Base-by-base conservation (phyloP, 2,329 filamentous ascomycete genomes). In the Monosporascus sp. region DNA sequence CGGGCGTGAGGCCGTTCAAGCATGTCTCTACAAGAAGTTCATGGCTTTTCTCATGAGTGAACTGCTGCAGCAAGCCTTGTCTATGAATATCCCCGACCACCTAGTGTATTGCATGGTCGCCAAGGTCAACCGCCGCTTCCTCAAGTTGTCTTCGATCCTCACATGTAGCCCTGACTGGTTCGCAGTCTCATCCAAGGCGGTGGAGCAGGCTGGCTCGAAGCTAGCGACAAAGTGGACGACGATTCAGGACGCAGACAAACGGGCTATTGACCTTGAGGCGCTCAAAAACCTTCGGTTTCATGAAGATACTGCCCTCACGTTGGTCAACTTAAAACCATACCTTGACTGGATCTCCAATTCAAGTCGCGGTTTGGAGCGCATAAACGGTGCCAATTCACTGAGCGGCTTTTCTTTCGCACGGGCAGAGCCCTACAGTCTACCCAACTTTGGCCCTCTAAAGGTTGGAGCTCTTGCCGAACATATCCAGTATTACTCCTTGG, bases 71-170 rank as follows among this genome's bases (percentile, higher is more conserved):
- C 35, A 41, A 11, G 50, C 31, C 6, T 20, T 48, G 18, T 15
- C 18, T 5, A 15, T 52, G 17, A 6, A 27, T n/a, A 9, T 52
- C 1, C 8, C 37, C 14, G 37, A 48, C 22, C 24, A 52, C 1
- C 5, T 48, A 25, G 6, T 52, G 3, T 48, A 52, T 25, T 52
- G 45, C 24, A 52, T 52, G 50, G n/a, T 31, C 14, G 50, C 50
- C 46, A 52, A 52, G 27, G 20, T 52, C 50, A 24, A 52, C 9
- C 44, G 50, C 27, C 44, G 50, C 3, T 48, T 38, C 15, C 24
- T 17, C 17, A 52, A 52, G 37, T 17, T 52, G 15, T 48, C 46
- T 5, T 37, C 47, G 11, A 11, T 24, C 7, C 25, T 27, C 25
- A 22, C 22, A n/a, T 22, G 35, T 14, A 48, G 22, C 1, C 50